Conservation (phyloP, 257 asterid species). For the Solanum tarijense region DNA sequence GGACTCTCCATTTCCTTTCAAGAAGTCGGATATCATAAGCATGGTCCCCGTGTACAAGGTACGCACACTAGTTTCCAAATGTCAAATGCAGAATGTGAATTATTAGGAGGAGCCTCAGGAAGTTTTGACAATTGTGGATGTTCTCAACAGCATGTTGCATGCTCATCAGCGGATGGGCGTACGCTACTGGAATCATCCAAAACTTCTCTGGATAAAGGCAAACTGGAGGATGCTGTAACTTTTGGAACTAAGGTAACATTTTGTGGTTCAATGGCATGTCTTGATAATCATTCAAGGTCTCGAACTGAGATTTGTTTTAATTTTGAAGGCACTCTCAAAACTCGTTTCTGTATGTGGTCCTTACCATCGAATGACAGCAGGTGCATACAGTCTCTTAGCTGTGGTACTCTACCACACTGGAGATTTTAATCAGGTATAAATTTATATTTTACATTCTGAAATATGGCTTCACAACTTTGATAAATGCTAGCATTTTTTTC, state of each 20-base stretch:
- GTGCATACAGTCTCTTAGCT: slow-evolving; percentile 98
- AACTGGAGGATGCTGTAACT: slow-evolving; percentile 89
- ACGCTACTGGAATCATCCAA: slow-evolving; percentile 85
- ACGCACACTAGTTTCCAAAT: slow-evolving; percentile 8
- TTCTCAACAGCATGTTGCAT: slow-evolving; percentile 67
- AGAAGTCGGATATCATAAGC: slow-evolving; percentile 71
- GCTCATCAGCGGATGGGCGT: slow-evolving; percentile 98
- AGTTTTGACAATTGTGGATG: slow-evolving; percentile 18
- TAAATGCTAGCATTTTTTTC: background rate
- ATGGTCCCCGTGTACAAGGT: slow-evolving; percentile 91
- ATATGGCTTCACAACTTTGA: background rate
- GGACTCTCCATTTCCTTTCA: slow-evolving; percentile 75
- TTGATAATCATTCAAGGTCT: background rate
- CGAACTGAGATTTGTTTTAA: background rate
- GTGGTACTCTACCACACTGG: slow-evolving; percentile 99
- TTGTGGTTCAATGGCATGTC: background rate
- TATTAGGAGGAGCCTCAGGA: background rate
- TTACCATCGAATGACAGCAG: slow-evolving; percentile 86
- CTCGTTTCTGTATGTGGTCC: slow-evolving; percentile 98
- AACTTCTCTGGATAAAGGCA: slow-evolving; percentile 94
- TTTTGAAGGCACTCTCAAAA: slow-evolving; percentile 77
- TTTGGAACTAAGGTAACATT: slow-evolving; percentile 79
- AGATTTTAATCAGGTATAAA: slow-evolving; percentile 87
- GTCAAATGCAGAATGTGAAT: background rate
- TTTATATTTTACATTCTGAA: background rate